phyloP scores from a whole-genome alignment of 2,329 filamentous ascomycete species.

The Metarhizium anisopliae region DNA sequence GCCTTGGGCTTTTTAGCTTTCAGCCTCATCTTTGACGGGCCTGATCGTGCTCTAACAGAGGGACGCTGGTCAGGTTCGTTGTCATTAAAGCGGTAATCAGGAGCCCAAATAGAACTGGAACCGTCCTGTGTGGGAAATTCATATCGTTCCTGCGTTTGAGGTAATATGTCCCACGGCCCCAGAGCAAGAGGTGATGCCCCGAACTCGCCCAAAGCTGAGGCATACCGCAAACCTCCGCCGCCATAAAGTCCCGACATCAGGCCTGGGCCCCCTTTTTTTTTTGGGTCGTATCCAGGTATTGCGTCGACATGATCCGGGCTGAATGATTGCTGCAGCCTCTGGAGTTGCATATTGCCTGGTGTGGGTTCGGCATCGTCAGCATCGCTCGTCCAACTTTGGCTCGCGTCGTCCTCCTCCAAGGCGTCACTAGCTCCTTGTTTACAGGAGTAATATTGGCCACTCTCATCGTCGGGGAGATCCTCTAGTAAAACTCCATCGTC shows the following conservation, averaged over 20 bases:
- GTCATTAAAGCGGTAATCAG: slow-evolving; percentile 12
- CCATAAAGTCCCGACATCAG: slow-evolving; percentile 7
- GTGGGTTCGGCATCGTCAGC: slow-evolving; percentile 2
- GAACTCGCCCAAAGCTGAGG: slow-evolving; percentile 7
- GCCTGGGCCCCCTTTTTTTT: not conserved
- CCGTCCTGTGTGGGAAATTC: slow-evolving; percentile 21
- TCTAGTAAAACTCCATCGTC: slow-evolving; percentile 26
- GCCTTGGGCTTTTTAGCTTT: slow-evolving; percentile 2
- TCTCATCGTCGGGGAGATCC: slow-evolving; percentile 19
- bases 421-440: slow-evolving; percentile 1
- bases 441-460: not conserved
- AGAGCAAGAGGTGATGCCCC: slow-evolving; percentile 13
- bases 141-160: slow-evolving; percentile 18
- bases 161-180: slow-evolving; percentile 7
- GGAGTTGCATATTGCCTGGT: slow-evolving; percentile 5
- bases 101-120: slow-evolving; percentile 25
- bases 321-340: slow-evolving; percentile 4
- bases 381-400: slow-evolving; percentile 4
- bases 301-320: slow-evolving; percentile 2
- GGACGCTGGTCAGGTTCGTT: slow-evolving; percentile 6
- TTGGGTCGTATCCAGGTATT: slow-evolving; percentile 1
- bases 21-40: slow-evolving; percentile 5
- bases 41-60: not conserved
- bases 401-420: slow-evolving; percentile 7
- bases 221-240: slow-evolving; percentile 4